Conservation (phyloP, 768 basidiomycete genomes). For the Tremella mesenterica region DNA sequence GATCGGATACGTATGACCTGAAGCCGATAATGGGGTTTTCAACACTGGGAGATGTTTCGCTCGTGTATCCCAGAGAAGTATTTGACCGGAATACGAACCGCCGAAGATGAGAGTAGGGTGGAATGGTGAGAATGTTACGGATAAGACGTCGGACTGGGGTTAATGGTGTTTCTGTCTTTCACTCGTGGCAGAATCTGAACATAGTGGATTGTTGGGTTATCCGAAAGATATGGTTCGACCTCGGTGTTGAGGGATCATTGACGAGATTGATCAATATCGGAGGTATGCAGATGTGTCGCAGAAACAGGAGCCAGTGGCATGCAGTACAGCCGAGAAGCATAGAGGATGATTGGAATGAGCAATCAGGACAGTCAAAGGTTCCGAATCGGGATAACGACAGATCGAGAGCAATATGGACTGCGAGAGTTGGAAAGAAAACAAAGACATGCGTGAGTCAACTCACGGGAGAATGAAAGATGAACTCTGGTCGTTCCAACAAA, state of each 20-base stretch:
- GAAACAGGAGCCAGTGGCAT: too few relatives aligned
- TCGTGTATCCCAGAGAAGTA: conserved; percentile 94
- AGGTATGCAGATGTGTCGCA: too few relatives aligned
- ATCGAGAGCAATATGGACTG: neutral
- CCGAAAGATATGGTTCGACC: too few relatives aligned
- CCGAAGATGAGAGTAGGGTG: conserved; percentile 96
- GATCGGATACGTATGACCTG: conserved; percentile 96
- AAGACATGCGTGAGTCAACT: too few relatives aligned
- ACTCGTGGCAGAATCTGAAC: neutral
- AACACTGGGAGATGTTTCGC: conserved; percentile 91
- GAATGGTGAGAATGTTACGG: conserved; percentile 93
- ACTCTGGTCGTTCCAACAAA: conserved; percentile 87
- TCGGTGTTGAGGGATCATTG: too few relatives aligned
- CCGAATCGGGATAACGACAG: neutral
- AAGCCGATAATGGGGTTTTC: conserved; percentile 90
- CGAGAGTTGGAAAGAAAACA: too few relatives aligned
- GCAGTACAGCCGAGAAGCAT: too few relatives aligned
- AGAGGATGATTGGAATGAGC: too few relatives aligned
- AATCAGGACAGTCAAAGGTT: too few relatives aligned
- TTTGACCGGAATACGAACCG: conserved; percentile 98
- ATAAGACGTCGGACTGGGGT: conserved; percentile 91
- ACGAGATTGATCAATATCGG: too few relatives aligned
- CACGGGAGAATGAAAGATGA: conserved; percentile 96
- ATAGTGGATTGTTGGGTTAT: too few relatives aligned
- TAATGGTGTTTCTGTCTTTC: neutral